Evolutionary conservation across 2,329 filamentous ascomycete species (phyloP).

Genomic region (Periglandula ipomoeae): DNA sequence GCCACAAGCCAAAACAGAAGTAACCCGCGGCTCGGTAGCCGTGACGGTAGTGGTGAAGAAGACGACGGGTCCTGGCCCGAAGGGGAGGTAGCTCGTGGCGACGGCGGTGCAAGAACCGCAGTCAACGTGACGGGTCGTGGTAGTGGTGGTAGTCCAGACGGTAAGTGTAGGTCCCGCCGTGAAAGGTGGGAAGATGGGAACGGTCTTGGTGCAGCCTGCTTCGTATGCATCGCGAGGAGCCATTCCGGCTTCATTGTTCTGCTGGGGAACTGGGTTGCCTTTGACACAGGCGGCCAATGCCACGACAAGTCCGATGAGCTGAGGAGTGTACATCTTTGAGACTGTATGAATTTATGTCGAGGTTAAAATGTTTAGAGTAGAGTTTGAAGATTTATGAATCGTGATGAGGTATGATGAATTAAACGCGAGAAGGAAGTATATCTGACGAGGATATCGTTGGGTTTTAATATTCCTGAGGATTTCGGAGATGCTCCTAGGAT

Average conservation of each 20-base stretch:
- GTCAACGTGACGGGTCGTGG: constrained; percentile 14
- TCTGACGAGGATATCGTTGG: too few species aligned
- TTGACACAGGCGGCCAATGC: constrained; percentile 2
- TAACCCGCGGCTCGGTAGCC: constrained; percentile 6
- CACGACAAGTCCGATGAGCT: constrained; percentile 2
- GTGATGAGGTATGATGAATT: too few species aligned
- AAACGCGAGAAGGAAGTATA: too few species aligned
- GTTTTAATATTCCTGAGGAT: too few species aligned
- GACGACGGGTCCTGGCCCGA: constrained; percentile 14
- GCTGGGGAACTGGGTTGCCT: constrained; percentile 5
- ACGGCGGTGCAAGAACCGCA: constrained; percentile 17
- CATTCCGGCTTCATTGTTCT: not conserved
- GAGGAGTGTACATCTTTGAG: constrained; percentile 1
- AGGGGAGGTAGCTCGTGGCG: not conserved
- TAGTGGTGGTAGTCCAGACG: constrained; percentile 17
- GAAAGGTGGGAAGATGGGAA: constrained; percentile 6
- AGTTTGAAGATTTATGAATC: too few species aligned
- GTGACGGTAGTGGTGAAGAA: constrained; percentile 15
- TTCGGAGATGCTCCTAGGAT: too few species aligned
- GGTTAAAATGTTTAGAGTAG: too few species aligned
- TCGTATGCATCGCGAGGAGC: not conserved
- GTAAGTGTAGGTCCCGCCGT: constrained; percentile 16
- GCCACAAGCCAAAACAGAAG: constrained; percentile 7
- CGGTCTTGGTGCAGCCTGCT: constrained; percentile 9
- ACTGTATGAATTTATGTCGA: too few species aligned